phyloP scores from a whole-genome alignment of 2,329 filamentous ascomycete genomes.

The Pseudogymnoascus sp. region DNA sequence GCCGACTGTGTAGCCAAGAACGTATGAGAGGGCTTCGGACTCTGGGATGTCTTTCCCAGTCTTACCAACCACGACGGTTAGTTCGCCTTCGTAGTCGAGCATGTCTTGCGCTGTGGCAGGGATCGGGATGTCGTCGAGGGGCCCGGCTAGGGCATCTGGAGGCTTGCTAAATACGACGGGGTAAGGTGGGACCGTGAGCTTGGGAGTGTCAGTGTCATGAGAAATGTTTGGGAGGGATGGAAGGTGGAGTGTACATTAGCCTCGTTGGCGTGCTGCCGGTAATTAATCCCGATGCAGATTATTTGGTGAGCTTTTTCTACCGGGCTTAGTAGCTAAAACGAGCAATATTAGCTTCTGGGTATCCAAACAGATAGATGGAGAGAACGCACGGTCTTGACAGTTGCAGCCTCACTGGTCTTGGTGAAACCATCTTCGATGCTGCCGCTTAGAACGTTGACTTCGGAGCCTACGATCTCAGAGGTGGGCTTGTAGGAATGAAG shows the following conservation, averaged over 20 bases:
- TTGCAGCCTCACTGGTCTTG: constrained; percentile 8
- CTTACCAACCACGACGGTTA: constrained; percentile 45
- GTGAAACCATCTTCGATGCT: constrained; percentile 10
- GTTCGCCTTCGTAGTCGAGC: constrained; percentile 58
- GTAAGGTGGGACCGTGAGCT: constrained; percentile 34
- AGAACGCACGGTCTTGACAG: constrained; percentile 11
- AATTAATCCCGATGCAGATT: constrained; percentile 52
- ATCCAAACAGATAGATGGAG: not conserved
- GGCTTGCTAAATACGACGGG: constrained; percentile 46
- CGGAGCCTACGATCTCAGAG: constrained; percentile 10
- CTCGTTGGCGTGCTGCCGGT: constrained; percentile 40
- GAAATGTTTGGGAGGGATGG: not conserved
- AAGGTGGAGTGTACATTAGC: constrained; percentile 11
- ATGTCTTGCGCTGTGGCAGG: constrained; percentile 41
- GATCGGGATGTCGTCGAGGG: constrained; percentile 33
- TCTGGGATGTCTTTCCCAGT: constrained; percentile 34
- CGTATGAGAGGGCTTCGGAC: constrained; percentile 31
- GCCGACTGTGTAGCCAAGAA: constrained; percentile 36
- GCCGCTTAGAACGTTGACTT: constrained; percentile 11
- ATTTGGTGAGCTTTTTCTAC: constrained; percentile 36
- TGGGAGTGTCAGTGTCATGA: not conserved
- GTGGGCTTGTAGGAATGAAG: constrained; percentile 10
- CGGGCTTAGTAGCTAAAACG: constrained; percentile 13
- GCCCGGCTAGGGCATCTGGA: constrained; percentile 32
- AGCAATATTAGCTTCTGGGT: not conserved